Percentiles rank a stretch among this genome's conserved stretches.
Evolutionary conservation across 441 rosid species (phyloP).

Genomic region (Arabidopsis hybrid): DNA sequence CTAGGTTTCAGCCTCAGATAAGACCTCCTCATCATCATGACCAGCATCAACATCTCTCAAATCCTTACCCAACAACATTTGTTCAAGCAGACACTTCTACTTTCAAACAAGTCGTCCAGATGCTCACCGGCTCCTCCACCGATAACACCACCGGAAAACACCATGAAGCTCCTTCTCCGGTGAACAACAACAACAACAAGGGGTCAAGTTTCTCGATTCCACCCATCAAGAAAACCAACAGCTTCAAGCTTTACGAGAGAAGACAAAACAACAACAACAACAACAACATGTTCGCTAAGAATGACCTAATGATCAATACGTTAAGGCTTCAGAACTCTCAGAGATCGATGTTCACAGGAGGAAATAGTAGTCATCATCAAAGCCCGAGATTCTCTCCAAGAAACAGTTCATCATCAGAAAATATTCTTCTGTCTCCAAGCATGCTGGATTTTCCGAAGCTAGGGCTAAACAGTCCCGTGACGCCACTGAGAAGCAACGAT

Average conservation of each 20-base stretch:
- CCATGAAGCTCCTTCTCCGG: slow-evolving; percentile 54
- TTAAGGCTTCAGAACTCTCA: slow-evolving; percentile 50
- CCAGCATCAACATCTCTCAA: slow-evolving; percentile 68
- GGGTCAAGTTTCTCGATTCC: slow-evolving; percentile 59
- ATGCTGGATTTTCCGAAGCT: slow-evolving; percentile 90
- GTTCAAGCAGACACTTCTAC: slow-evolving; percentile 88
- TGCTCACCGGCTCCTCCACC: slow-evolving; percentile 88
- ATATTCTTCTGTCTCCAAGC: slow-evolving; percentile 65
- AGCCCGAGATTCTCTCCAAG: slow-evolving; percentile 66
- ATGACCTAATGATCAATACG: slow-evolving; percentile 77
- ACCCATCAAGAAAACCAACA: slow-evolving; percentile 59
- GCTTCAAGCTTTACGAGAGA: slow-evolving; percentile 88
- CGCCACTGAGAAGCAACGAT: slow-evolving; percentile 72
- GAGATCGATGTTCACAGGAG: slow-evolving; percentile 44
- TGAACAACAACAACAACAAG: slow-evolving; percentile 33
- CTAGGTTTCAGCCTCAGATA: slow-evolving; percentile 48
- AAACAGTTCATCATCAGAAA: slow-evolving; percentile 53
- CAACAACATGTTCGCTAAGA: slow-evolving; percentile 41
- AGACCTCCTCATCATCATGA: slow-evolving; percentile 51
- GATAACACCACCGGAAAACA: slow-evolving; percentile 57
- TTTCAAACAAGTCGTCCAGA: slow-evolving; percentile 94
- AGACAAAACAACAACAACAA: slow-evolving; percentile 76
- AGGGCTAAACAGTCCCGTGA: slow-evolving; percentile 84
- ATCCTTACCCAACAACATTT: slow-evolving; percentile 93
- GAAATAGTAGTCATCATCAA: slow-evolving; percentile 24